phyloP scores from a whole-genome alignment of 192 early-diverging fungal species.

The Podila clonocystis region DNA sequence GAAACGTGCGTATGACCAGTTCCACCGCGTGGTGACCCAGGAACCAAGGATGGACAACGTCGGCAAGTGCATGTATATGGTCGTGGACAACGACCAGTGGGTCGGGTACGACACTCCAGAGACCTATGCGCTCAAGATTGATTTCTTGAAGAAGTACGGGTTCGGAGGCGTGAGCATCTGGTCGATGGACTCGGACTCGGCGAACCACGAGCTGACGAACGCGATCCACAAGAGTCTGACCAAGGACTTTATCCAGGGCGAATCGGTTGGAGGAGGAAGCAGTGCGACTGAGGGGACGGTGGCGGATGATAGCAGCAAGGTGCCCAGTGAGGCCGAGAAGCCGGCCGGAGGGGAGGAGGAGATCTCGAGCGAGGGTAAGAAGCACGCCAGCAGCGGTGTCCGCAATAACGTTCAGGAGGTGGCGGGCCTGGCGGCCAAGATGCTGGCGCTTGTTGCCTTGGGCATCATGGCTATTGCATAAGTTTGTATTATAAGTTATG shows the following conservation, averaged over 20 bases:
- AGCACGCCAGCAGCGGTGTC: not conserved
- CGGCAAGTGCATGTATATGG: slow-evolving; percentile 51
- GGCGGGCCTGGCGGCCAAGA: slow-evolving; percentile 9
- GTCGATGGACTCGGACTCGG: slow-evolving; percentile 48
- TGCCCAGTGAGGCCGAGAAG: not conserved
- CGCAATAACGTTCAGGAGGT: not conserved
- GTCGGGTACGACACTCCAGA: slow-evolving; percentile 39
- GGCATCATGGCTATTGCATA: slow-evolving; percentile 29
- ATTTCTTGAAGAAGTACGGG: slow-evolving; percentile 23
- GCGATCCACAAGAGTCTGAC: slow-evolving; percentile 24
- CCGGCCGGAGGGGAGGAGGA: not conserved
- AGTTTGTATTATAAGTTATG: slow-evolving; percentile 1
- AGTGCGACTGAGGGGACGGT: not conserved
- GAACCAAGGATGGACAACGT: slow-evolving; percentile 29
- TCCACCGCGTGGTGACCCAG: slow-evolving; percentile 30
- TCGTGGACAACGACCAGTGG: slow-evolving; percentile 40
- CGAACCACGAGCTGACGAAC: slow-evolving; percentile 30
- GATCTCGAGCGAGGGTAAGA: slow-evolving; percentile 4
- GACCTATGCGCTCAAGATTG: slow-evolving; percentile 28
- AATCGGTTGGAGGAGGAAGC: not conserved
- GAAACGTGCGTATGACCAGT: slow-evolving; percentile 13
- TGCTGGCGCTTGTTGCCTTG: slow-evolving; percentile 20
- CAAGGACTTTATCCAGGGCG: slow-evolving; percentile 9
- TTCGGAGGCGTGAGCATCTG: slow-evolving; percentile 50
- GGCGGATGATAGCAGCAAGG: not conserved